Evolutionary conservation across 371 early-diverging fungal genomes (phyloP).

Genomic region (Batkoa obscura): DNA sequence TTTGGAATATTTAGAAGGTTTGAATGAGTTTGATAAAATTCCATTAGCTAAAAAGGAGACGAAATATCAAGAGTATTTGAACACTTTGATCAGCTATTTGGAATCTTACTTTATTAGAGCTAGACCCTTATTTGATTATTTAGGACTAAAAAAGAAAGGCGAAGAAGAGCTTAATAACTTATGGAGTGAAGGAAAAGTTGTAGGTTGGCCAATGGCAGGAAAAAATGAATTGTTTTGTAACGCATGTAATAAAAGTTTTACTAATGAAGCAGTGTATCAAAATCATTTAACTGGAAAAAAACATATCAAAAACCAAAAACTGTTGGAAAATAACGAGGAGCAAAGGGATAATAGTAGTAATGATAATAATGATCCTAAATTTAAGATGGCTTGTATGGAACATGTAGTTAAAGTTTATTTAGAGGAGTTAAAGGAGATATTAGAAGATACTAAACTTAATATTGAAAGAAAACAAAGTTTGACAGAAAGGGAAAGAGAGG

Average conservation of each 20-base stretch:
- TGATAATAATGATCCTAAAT: slow-evolving; percentile 19
- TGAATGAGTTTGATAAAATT: slow-evolving; percentile 39
- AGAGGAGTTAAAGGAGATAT: slow-evolving; percentile 28
- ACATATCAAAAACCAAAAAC: slow-evolving; percentile 18
- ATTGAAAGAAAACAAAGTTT: slow-evolving; percentile 88
- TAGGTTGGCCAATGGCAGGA: slow-evolving; percentile 38
- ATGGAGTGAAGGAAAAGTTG: slow-evolving; percentile 33
- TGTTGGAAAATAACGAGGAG: slow-evolving; percentile 13
- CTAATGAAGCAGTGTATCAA: slow-evolving; percentile 66
- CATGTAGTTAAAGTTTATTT: slow-evolving; percentile 33
- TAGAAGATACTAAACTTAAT: slow-evolving; percentile 67
- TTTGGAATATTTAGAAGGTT: slow-evolving; percentile 49
- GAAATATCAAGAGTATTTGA: slow-evolving; percentile 49
- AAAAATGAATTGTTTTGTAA: slow-evolving; percentile 42
- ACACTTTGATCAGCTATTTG: slow-evolving; percentile 40
- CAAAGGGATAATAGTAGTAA: slow-evolving; percentile 7
- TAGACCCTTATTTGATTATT: slow-evolving; percentile 58
- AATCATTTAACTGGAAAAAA: slow-evolving; percentile 76
- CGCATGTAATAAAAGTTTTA: slow-evolving; percentile 67
- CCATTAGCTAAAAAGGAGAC: slow-evolving; percentile 39
- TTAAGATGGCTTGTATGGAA: slow-evolving; percentile 41
- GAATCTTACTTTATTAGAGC: slow-evolving; percentile 52
- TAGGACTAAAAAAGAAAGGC: slow-evolving; percentile 23
- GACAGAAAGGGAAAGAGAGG: slow-evolving; percentile 65
- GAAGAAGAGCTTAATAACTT: slow-evolving; percentile 29